Percentiles rank a stretch among this genome's conserved stretches.
phyloP scores from a whole-genome alignment of 257 asterid genomes.

The Thymus mandschuricus region DNA sequence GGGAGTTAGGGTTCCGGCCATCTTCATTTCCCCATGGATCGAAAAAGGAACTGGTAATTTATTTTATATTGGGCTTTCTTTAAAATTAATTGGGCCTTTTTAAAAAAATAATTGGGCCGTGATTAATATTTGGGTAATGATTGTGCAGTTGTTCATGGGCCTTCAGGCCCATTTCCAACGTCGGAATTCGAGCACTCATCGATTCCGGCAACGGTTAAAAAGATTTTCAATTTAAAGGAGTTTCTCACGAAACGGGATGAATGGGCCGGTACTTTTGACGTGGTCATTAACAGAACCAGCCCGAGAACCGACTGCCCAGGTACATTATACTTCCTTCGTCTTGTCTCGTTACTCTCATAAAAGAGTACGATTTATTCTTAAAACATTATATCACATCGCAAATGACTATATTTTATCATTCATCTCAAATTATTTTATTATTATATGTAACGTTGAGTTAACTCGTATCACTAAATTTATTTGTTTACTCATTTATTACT shows the following conservation, averaged over 20 bases:
- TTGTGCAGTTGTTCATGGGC: slow-evolving; percentile 62
- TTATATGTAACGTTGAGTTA: no score
- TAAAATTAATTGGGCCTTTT: no score
- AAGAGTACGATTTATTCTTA: no score
- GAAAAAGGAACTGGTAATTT: slow-evolving; percentile 65
- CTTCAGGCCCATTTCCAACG: slow-evolving; percentile 62
- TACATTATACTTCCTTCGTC: not conserved
- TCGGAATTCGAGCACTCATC: slow-evolving; percentile 82
- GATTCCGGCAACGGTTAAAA: slow-evolving; percentile 69
- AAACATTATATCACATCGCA: no score
- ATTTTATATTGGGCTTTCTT: no score
- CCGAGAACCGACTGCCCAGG: slow-evolving; percentile 81
- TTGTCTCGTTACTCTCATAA: no score
- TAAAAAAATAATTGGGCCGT: not conserved
- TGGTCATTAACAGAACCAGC: slow-evolving; percentile 39
- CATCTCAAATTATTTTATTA: no score
- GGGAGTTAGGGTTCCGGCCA: slow-evolving; percentile 75
- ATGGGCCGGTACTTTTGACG: slow-evolving; percentile 82
- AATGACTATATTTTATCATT: no score
- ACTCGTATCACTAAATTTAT: no score
- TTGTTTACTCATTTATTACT: no score
- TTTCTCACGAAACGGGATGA: slow-evolving; percentile 68
- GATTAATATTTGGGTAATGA: not conserved
- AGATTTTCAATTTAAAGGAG: slow-evolving; percentile 55
- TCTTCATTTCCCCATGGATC: slow-evolving; percentile 77